Base-by-base conservation (phyloP, 2,329 filamentous ascomycete species). In the Ophiocordyceps sinensis region DNA sequence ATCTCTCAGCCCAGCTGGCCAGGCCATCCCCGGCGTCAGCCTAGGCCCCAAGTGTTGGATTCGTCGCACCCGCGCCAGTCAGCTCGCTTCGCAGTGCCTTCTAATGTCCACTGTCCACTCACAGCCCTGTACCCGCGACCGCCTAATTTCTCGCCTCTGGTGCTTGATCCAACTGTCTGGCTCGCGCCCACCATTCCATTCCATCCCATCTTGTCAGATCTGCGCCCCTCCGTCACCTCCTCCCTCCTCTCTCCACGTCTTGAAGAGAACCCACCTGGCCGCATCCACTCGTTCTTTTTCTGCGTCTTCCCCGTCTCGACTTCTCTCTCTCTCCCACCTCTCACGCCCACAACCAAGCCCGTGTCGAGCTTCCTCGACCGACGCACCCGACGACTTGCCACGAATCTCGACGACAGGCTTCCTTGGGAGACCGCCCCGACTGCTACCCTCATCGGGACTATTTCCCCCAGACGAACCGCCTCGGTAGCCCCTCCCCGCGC, bases 401-500 rank as follows among this genome's bases (percentile, higher is more conserved):
- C 19, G 19, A 19, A 19, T 19, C 5, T 26, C 23, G 23, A 26
- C 23, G 23, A 26, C 23, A 26, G 9, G 23, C 23, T 26, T 26
- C 23, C 5, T 7, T 26, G 23, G 23, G 4, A 23, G 23, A 23
- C 23, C 23, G 23, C 23, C 9, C 9, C 23, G 9, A 26, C 23
- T 26, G 19, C 19, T 26, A 3, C 23, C 9, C 23, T 3, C 6
- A 3, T 26, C 23, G 19, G 19, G 3, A 26, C 23, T 26, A 7
- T 26, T 26, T 9, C 23, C 23, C 23, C 23, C 23, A 26, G 23
- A 26, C 23, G 23, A 23, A 36, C n/a, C 36, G 29, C n/a, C 30
- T 21, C 17, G 34, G n/a, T 14, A 14, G 13, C 23, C 26, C 12
- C 17, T 45, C 53, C 55, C 55, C 56, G 54, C 56, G 52, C 53